Conservation (phyloP, 495 filamentous ascomycete genomes). For the Penicillium desertorum region DNA sequence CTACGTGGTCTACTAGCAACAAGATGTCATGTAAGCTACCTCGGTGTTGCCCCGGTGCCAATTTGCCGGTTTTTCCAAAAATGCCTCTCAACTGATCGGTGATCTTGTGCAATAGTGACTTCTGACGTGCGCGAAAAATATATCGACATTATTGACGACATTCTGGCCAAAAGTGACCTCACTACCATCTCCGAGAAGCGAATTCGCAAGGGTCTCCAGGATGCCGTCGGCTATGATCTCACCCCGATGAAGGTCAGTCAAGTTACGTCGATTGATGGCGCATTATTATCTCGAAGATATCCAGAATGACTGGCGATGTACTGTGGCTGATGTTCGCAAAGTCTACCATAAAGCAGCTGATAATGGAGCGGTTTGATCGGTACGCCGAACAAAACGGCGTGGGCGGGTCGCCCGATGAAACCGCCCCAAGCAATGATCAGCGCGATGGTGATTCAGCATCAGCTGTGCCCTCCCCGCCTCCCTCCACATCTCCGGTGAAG, state of each 20-base stretch:
- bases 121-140: constrained; percentile 66
- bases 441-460: constrained; percentile 34
- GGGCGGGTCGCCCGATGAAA: constrained; percentile 36
- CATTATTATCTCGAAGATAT: background rate
- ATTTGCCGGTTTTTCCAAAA: constrained; percentile 15
- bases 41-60: constrained; percentile 23
- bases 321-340: constrained; percentile 34
- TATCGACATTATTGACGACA: constrained; percentile 85
- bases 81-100: constrained; percentile 7
- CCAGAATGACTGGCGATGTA: background rate
- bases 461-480: constrained; percentile 50
- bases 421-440: constrained; percentile 47
- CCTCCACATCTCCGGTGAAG: constrained; percentile 56
- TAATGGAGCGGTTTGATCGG: constrained; percentile 87
- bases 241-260: constrained; percentile 75
- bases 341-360: constrained; percentile 78
- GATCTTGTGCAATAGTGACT: constrained; percentile 54
- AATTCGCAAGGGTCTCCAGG: constrained; percentile 83
- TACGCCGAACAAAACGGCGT: constrained; percentile 53
- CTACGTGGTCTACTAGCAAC: constrained; percentile 13
- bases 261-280: background rate
- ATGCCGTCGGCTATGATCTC: constrained; percentile 75
- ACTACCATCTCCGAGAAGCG: constrained; percentile 89
- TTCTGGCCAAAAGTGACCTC: constrained; percentile 78
- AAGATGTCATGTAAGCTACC: constrained; percentile 47